Percentiles rank a stretch among this genome's conserved stretches.
These are phyloP conservation scores for Ophiostoma sp. DNA, from an alignment of 2,329 filamentous ascomycete genomes.

Conservation along the genomic window DNA sequence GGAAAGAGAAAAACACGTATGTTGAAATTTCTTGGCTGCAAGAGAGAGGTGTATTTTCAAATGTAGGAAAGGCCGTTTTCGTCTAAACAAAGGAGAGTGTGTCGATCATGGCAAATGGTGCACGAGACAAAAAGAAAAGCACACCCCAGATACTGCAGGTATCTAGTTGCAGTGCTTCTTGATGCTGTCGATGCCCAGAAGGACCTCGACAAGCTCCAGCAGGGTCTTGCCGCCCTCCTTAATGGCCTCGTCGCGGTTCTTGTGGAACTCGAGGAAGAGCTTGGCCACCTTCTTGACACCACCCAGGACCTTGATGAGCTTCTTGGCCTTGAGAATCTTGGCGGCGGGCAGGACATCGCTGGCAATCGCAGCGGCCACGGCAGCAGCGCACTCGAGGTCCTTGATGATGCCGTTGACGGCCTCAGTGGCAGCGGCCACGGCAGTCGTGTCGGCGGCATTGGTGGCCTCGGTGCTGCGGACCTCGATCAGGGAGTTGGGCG, in stretches of 20 bases:
- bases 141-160: background rate
- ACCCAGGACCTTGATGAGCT: constrained; percentile 22
- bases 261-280: constrained; percentile 20
- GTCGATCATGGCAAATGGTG: background rate
- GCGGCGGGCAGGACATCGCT: constrained; percentile 19
- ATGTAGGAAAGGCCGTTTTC: background rate
- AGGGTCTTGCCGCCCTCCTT: constrained; percentile 20
- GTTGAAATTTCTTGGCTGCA: background rate
- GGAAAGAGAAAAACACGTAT: background rate
- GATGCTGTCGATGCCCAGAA: constrained; percentile 16
- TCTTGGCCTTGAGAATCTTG: constrained; percentile 24
- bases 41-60: background rate
- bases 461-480: background rate
- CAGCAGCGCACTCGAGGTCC: constrained; percentile 19
- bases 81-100: constrained; percentile 3
- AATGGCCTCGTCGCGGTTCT: constrained; percentile 21
- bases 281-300: constrained; percentile 24
- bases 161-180: constrained; percentile 19
- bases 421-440: background rate
- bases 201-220: constrained; percentile 14
- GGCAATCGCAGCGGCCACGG: constrained; percentile 7
- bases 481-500: background rate
- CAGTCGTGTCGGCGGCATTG: background rate
- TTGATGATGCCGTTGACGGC: constrained; percentile 17
- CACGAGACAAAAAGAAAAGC: background rate